Conservation (phyloP, 1,139 yeast species). For the Hansenula lynferdii region DNA sequence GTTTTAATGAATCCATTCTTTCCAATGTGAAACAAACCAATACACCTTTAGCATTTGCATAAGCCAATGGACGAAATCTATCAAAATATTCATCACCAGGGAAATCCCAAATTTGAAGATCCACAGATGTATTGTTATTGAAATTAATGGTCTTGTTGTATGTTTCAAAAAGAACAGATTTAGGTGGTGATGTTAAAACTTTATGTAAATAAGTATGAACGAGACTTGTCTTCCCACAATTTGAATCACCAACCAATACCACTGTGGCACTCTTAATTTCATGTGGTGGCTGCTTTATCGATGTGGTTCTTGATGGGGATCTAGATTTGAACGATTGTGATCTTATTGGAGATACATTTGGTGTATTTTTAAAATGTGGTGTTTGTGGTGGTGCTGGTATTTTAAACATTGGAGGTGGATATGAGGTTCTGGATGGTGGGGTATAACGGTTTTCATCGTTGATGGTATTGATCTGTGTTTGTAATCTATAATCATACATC, state of each 20-base stretch:
- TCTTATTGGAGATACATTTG: background rate
- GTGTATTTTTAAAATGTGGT: too few species aligned
- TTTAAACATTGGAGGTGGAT: background rate
- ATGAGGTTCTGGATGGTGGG: background rate
- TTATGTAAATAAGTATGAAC: slow-evolving; percentile 16
- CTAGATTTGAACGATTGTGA: background rate
- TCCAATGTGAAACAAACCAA: slow-evolving; percentile 66
- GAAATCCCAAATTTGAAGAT: slow-evolving; percentile 44
- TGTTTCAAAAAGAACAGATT: slow-evolving; percentile 16
- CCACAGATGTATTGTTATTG: slow-evolving; percentile 9
- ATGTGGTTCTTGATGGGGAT: background rate
- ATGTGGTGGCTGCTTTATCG: background rate
- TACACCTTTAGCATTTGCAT: slow-evolving; percentile 64
- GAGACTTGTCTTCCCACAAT: slow-evolving; percentile 22
- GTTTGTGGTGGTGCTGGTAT: background rate
- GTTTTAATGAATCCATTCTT: slow-evolving; percentile 38
- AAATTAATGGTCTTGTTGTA: slow-evolving; percentile 26
- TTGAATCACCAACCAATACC: slow-evolving; percentile 22
- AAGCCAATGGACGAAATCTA: slow-evolving; percentile 60
- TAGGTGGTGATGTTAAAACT: slow-evolving; percentile 5
- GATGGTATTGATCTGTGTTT: background rate
- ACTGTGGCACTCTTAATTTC: slow-evolving; percentile 4
- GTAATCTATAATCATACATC: background rate
- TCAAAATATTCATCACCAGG: slow-evolving; percentile 55
- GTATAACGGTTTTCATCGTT: background rate